These are phyloP conservation scores for Aspergillus thermomutatus DNA, from an alignment of 2,329 filamentous ascomycete genomes.

Conservation along the genomic window DNA sequence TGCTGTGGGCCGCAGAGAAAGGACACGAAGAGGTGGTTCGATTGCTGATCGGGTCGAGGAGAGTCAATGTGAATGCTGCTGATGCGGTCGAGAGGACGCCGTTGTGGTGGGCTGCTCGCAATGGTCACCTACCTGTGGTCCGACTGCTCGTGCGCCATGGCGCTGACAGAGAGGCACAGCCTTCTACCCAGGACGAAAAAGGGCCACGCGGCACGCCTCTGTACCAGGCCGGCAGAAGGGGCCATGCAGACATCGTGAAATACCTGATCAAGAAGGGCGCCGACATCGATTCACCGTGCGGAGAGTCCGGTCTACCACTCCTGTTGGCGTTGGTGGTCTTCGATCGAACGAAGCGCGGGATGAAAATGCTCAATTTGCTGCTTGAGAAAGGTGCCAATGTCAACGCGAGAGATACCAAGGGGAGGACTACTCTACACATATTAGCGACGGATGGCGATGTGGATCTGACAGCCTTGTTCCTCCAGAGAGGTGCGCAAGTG, in stretches of 20 bases:
- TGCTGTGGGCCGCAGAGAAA: slow-evolving; percentile 17
- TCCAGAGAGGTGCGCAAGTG: slow-evolving; percentile 13
- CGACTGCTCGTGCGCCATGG: slow-evolving; percentile 18
- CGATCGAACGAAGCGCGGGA: slow-evolving; percentile 16
- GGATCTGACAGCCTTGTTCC: slow-evolving; percentile 12
- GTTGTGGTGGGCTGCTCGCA: slow-evolving; percentile 21
- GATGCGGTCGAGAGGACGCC: slow-evolving; percentile 18
- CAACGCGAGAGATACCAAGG: slow-evolving; percentile 16
- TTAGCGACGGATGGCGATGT: slow-evolving; percentile 15
- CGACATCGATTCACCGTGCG: slow-evolving; percentile 17
- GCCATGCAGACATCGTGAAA: slow-evolving; percentile 22
- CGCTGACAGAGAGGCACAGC: slow-evolving; percentile 15
- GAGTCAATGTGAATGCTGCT: slow-evolving; percentile 15
- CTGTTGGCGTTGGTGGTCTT: slow-evolving; percentile 16
- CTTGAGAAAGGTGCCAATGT: slow-evolving; percentile 23
- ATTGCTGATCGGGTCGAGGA: slow-evolving; percentile 22
- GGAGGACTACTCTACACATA: slow-evolving; percentile 19
- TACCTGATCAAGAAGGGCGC: slow-evolving; percentile 25
- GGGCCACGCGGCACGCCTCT: slow-evolving; percentile 16
- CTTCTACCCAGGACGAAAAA: background rate
- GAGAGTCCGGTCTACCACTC: slow-evolving; percentile 16
- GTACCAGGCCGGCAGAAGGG: slow-evolving; percentile 21
- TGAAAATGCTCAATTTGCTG: slow-evolving; percentile 17
- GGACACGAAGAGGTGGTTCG: slow-evolving; percentile 21
- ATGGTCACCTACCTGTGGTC: slow-evolving; percentile 17